Evolutionary conservation across 768 basidiomycete genomes (phyloP).

Genomic region (Terana coerulea): DNA sequence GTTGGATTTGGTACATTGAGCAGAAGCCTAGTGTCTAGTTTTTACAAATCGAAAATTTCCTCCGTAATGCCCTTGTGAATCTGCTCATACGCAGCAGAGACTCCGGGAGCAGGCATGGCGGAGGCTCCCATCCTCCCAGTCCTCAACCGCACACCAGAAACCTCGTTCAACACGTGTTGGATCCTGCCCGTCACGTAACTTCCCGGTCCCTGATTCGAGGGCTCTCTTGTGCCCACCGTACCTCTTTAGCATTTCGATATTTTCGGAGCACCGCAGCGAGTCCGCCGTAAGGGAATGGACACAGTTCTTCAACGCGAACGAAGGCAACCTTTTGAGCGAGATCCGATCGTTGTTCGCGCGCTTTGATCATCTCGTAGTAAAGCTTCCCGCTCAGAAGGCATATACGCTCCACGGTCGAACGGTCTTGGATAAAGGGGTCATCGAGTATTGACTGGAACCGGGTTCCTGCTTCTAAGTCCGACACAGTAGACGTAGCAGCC

Average conservation of each 20-base stretch:
- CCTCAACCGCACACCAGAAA: no score
- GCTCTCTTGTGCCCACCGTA: conserved; percentile 83
- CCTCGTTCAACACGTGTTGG: conserved; percentile 40
- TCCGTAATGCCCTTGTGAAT: no score
- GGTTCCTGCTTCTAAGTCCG: conserved; percentile 56
- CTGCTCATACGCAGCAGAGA: no score
- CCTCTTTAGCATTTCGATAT: conserved; percentile 41
- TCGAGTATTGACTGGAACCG: conserved; percentile 66
- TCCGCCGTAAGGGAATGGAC: conserved; percentile 77
- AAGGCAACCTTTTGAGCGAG: conserved; percentile 46
- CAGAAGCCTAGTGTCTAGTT: no score
- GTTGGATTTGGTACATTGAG: no score
- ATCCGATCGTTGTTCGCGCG: conserved; percentile 40
- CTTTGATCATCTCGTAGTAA: conserved; percentile 82
- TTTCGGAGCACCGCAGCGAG: conserved; percentile 42
- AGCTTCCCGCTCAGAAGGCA: conserved; percentile 78
- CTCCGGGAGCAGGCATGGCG: no score
- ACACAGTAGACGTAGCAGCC: conserved; percentile 69
- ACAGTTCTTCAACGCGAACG: conserved; percentile 79
- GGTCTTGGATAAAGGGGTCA: conserved; percentile 39
- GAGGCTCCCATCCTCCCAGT: no score
- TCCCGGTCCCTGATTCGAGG: conserved; percentile 86
- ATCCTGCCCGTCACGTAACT: conserved; percentile 61
- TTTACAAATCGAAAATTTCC: no score
- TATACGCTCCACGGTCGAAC: conserved; percentile 51